Evolutionary conservation across 31 red algal genomes (phyloP), one percentile per base, ranked within the genome.

Genomic region (Odonthalia washingtoniensis): DNA sequence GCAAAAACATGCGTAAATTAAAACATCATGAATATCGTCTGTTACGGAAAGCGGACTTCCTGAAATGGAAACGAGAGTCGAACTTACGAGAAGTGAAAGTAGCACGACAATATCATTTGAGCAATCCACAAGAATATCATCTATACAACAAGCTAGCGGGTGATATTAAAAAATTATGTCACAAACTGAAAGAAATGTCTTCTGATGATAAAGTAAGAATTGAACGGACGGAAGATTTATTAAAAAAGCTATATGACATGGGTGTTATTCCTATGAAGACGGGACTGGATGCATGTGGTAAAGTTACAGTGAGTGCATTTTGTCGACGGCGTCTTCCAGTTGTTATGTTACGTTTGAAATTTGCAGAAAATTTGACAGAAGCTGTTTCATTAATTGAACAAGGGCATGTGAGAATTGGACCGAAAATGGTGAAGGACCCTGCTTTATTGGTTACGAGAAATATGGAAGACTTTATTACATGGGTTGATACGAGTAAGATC

Each of bases 401-500:
- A 44, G 97, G 97, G 1, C 97, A 99, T 82, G 88, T 99, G 27
- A 77, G 97, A 43, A 80, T 99, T 70, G 97, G 97, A 27, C 95
- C 97, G 40, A 86, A 90, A 21, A 65, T 83, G 57, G 80, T 93
- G 41, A 93, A 89, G 32, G 95, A 99, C 52, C 92, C 95, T 36
- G 90, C 95, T 3, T 68, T 99, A 67, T 79, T 95, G 6, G 93
- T 99, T 33, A 97, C 95, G 16, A 62, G 98, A 26, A 86, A 90
- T 49, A 99, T 99, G 98, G 95, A 99, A 72, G 98, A 99, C 90
- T 95, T 97, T 62, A 80, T 99, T 27, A 97, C 95, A 32, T 99
- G 98, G 98, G 91, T 95, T 27, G 98, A 99, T 36, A 74, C 90
- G 42, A 95, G 91, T 65, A 99, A 99, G 85, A 99, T 99, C 84